Base-by-base conservation (phyloP, 805 yeast species). In the Clavispora fructus region DNA sequence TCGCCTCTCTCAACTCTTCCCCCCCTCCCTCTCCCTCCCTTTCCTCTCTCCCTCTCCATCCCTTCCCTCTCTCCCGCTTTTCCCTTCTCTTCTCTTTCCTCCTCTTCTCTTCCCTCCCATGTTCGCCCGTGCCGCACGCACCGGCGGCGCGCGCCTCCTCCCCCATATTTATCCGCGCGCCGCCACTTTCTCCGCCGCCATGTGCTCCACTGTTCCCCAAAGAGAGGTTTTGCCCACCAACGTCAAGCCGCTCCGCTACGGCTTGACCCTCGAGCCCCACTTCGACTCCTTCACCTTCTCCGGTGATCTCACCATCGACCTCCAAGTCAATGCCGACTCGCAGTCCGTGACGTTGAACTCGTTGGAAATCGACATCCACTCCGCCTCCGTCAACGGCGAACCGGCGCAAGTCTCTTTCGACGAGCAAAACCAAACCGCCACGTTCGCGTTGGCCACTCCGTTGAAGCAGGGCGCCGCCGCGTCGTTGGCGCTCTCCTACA, bases 321-420 rank as follows among this genome's bases (percentile, higher is more conserved):
- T 83, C 53, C 64, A 69, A 38, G 81, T 82, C 39, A 69, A 73
- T 38, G 82, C 79, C 49, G 53, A 61, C 30, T 63, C 80, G 35
- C 61, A 73, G 49, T 60, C 60, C 26, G 71, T 83, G 47, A 68
- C 75, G 25, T 68, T 88, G 57, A 86, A 88, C 70, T 61, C 79
- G 17, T 55, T 81, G 19, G 95, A 88, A 40, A 74, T 87, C 49
- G 85, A 80, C 11, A 71, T 85, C 54, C 75, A 76, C 49, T 62
- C 70, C 31, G 84, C 80, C 14, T 62, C 59, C 42, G 55, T 71
- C 51, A 58, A 68, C 46, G 68, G 62, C 45, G 43, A 45, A n/a
- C 49, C 43, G 23, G 56, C 59, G 27, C 35, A 59, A 7, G 53
- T 65, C 51, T 42, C 56, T 19, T 64, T 56, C 45, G 65, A 66